Evolutionary conservation across 768 basidiomycete species (phyloP), one percentile per base, ranked within the genome.

Genomic region (Boletus sensibilis): DNA sequence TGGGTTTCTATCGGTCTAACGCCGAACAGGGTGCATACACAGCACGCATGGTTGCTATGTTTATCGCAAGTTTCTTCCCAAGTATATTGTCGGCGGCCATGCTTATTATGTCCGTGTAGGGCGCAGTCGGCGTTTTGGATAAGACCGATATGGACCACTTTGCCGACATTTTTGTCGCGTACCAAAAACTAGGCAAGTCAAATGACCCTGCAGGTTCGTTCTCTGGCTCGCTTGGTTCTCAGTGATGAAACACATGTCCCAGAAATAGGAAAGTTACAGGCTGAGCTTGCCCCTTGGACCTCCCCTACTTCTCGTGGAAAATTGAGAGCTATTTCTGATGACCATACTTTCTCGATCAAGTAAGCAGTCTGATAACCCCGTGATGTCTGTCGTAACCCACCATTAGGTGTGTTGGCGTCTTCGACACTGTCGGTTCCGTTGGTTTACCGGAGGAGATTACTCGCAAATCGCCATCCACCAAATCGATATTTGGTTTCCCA

Each of bases 371-470:
- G 10, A 38, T 52, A 41, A 29, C 10, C 39, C 41, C 45, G 54
- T 37, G 20, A 48, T 60, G 29, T 42, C 16, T 45, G 27, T 50
- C 27, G 25, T 53, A 45, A 59, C 33, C 39, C 20, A 5, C 29
- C 12, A 57, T 33, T 59, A 86, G 84, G 68, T 86, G 85, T 59
- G 62, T 90, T 51, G 88, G 88, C 2, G 87, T 90, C 20, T 90
- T 85, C 63, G 88, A 90, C 63, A 90, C 88, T 6, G 88, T 90
- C n/a, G 87, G 87, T 14, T 79, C 87, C 12, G 67, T 88, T 29
- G 87, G 87, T 11, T 69, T 90, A 16, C 88, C 88, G 1, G 84
- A 84, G 62, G 87, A 88, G 61, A 63, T 90, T 16, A 77, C 78
- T 3, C 69, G 76, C 42, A 69, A 73, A 18, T 76, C 77, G 12